Evolutionary conservation across 768 basidiomycete genomes (phyloP).

Genomic region (Leucosporidium scottii): DNA sequence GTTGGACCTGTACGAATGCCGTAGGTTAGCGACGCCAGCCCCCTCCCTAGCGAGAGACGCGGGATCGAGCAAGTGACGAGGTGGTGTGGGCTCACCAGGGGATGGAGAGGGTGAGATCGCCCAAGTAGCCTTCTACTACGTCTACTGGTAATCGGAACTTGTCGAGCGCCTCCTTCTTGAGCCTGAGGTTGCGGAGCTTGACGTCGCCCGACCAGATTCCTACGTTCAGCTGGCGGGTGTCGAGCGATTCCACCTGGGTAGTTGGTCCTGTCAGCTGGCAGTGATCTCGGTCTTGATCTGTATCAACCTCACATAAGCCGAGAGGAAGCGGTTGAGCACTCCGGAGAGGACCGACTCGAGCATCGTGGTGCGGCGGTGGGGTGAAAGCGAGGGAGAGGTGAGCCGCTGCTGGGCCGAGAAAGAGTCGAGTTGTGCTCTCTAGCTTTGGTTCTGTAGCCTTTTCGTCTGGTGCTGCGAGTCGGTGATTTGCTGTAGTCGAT

Average conservation of each 20-base stretch:
- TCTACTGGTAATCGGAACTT: conserved; percentile 93
- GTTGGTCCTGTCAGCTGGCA: background rate
- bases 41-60: background rate
- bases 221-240: conserved; percentile 89
- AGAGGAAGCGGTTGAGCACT: conserved; percentile 10
- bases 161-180: conserved; percentile 89
- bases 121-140: conserved; percentile 84
- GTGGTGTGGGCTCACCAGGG: conserved; percentile 55
- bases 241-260: conserved; percentile 91
- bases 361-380: conserved; percentile 3
- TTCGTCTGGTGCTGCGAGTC: background rate
- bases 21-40: background rate
- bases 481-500: background rate
- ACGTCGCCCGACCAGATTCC: conserved; percentile 73
- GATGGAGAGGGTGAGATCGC: conserved; percentile 74
- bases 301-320: background rate
- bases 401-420: background rate
- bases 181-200: conserved; percentile 56
- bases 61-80: too few species aligned
- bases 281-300: too few species aligned
- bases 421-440: background rate
- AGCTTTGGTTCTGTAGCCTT: background rate
- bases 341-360: conserved; percentile 20
- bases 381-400: background rate
- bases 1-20: conserved; percentile 48